phyloP scores from a whole-genome alignment of 2,329 filamentous ascomycete species.

The Cladophialophora exuberans region DNA sequence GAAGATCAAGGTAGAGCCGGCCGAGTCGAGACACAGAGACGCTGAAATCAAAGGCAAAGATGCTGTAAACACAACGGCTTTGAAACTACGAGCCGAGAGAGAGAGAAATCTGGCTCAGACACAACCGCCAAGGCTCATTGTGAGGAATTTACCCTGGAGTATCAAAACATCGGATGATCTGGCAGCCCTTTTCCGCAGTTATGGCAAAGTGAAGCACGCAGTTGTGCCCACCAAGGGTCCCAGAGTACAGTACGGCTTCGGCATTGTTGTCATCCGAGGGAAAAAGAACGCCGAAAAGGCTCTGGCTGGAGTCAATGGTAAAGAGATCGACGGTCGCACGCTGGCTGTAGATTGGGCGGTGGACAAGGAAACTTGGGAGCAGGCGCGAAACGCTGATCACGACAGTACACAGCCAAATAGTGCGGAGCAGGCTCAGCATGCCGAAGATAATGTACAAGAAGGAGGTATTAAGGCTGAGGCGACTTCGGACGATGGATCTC shows the following conservation, averaged over 20 bases:
- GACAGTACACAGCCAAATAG: conserved; percentile 40
- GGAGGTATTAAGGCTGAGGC: too few relatives aligned
- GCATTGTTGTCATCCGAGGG: conserved; percentile 86
- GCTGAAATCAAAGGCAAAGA: conserved; percentile 50
- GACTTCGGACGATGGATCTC: too few relatives aligned
- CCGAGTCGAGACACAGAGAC: conserved; percentile 79
- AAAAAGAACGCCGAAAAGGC: conserved; percentile 91
- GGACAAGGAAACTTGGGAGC: conserved; percentile 83
- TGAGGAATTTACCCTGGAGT: conserved; percentile 94
- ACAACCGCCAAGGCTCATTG: conserved; percentile 75
- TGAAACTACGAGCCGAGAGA: conserved; percentile 45
- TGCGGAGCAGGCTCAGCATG: conserved; percentile 27
- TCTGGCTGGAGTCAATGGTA: conserved; percentile 83
- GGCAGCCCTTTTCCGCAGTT: conserved; percentile 76
- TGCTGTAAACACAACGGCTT: conserved; percentile 39
- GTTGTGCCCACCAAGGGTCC: conserved; percentile 73
- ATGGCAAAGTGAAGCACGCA: conserved; percentile 87
- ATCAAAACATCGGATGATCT: conserved; percentile 86
- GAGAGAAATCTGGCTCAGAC: conserved; percentile 64
- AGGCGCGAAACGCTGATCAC: conserved; percentile 53
- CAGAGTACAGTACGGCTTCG: conserved; percentile 77
- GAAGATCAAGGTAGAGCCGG: conserved; percentile 83
- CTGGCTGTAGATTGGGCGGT: conserved; percentile 97
- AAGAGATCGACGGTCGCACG: conserved; percentile 81
- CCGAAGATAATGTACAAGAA: conserved; percentile 37